Evolutionary conservation across 805 yeast species (phyloP).

Genomic region (Metschnikowia vanudenii): DNA sequence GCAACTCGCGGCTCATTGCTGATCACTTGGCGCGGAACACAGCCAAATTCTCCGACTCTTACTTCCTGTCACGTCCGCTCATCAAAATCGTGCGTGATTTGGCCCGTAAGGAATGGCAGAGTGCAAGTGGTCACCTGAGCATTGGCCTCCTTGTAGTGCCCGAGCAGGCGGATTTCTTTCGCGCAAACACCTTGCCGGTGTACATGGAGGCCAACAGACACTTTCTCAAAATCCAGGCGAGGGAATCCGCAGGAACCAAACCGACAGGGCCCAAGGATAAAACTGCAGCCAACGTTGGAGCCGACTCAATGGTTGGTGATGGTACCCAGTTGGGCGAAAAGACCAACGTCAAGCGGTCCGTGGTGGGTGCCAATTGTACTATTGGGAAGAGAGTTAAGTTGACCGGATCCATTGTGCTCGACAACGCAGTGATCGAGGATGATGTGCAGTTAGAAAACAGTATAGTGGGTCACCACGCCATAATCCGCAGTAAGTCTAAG

Average conservation of each 20-base stretch:
- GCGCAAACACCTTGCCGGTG: conserved; percentile 76
- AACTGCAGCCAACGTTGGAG: conserved; percentile 74
- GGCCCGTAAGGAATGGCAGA: conserved; percentile 91
- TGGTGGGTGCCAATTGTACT: conserved; percentile 68
- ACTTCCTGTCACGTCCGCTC: conserved; percentile 48
- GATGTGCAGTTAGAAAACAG: conserved; percentile 83
- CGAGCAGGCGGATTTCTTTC: conserved; percentile 62
- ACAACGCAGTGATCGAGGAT: conserved; percentile 71
- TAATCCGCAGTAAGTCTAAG: conserved; percentile 61
- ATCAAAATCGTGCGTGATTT: conserved; percentile 77
- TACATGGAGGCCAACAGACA: conserved; percentile 88
- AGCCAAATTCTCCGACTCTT: conserved; percentile 34
- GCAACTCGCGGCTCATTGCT: conserved; percentile 46
- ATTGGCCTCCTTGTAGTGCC: conserved; percentile 75
- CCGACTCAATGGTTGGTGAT: conserved; percentile 77
- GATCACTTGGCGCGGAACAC: conserved; percentile 45
- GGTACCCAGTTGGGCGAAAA: conserved; percentile 71
- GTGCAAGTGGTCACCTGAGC: conserved; percentile 53
- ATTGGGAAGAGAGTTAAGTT: conserved; percentile 87
- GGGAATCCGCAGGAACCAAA: conserved; percentile 27
- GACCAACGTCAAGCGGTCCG: conserved; percentile 82
- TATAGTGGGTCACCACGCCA: conserved; percentile 70
- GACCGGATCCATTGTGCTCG: conserved; percentile 79
- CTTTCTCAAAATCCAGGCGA: conserved; percentile 65
- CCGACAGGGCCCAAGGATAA: conserved; percentile 44